These are phyloP conservation scores for Chlorella sorokiniana DNA, from an alignment of 139 green algal species.

Conservation along the genomic window DNA sequence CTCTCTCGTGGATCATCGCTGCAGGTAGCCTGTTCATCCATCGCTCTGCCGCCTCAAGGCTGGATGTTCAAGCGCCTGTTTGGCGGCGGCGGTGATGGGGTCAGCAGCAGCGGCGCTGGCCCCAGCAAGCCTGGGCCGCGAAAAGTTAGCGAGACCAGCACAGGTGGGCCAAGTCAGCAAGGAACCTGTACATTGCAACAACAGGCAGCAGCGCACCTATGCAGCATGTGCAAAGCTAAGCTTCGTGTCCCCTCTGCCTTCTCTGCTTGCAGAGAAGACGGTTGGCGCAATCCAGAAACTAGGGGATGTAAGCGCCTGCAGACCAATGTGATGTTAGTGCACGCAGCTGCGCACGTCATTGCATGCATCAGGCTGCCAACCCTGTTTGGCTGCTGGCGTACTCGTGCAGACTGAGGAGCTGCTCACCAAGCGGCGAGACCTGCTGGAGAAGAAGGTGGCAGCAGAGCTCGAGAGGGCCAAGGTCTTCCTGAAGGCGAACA, in stretches of 20 bases:
- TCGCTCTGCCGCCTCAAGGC: slow-evolving; percentile 5
- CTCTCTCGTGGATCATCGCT: not conserved
- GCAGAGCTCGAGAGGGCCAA: slow-evolving; percentile 84
- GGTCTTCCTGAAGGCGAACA: slow-evolving; percentile 80
- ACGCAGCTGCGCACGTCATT: too few species aligned
- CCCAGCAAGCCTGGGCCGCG: not conserved
- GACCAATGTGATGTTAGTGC: not conserved
- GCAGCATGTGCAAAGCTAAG: not conserved
- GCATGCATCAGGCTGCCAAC: not conserved
- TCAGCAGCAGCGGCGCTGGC: not conserved
- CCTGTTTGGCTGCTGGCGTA: not conserved
- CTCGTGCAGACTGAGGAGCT: slow-evolving; percentile 83
- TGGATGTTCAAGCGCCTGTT: slow-evolving; percentile 63
- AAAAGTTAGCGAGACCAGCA: slow-evolving; percentile 13
- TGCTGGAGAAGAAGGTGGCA: slow-evolving; percentile 88
- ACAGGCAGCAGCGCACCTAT: slow-evolving; percentile 4
- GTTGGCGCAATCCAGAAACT: slow-evolving; percentile 65
- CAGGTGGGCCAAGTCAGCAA: too few species aligned
- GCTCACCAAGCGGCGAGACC: slow-evolving; percentile 85
- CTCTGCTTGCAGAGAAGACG: slow-evolving; percentile 12
- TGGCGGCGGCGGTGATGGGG: slow-evolving; percentile 29
- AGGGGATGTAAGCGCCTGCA: slow-evolving; percentile 41
- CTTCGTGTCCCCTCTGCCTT: not conserved
- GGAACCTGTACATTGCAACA: slow-evolving; percentile 16
- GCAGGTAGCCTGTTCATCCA: not conserved